Evolutionary conservation across 345 rosid species (phyloP).

Genomic region (Hypericum perforatum): DNA sequence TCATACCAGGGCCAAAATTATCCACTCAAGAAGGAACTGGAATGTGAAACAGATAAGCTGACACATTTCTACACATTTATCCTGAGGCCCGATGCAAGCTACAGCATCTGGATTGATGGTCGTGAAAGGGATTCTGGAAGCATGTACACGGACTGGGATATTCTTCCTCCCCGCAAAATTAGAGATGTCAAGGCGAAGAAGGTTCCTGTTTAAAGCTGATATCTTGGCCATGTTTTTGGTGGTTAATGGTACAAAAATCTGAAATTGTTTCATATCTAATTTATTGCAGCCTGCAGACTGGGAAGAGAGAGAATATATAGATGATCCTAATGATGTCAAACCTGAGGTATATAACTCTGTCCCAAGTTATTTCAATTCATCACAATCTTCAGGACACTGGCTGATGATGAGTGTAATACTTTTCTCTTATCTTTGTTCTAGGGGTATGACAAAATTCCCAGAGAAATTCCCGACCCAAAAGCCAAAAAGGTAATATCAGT

Average conservation of each 20-base stretch:
- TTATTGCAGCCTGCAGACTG: constrained; percentile 69
- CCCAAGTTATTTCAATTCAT: constrained; percentile 32
- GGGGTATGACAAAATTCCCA: constrained; percentile 37
- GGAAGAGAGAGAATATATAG: constrained; percentile 88
- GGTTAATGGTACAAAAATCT: too few species aligned
- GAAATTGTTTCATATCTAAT: too few species aligned
- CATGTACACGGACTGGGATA: constrained; percentile 92
- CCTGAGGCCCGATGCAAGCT: constrained; percentile 84
- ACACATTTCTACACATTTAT: constrained; percentile 92
- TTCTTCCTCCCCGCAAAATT: constrained; percentile 81
- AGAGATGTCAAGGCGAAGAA: constrained; percentile 66
- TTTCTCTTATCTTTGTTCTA: constrained; percentile 1
- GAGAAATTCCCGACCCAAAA: constrained; percentile 34
- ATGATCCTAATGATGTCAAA: constrained; percentile 68
- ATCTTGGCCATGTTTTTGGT: background rate
- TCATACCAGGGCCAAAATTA: constrained; percentile 96
- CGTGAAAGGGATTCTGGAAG: constrained; percentile 85
- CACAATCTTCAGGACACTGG: constrained; percentile 60
- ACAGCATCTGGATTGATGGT: constrained; percentile 71
- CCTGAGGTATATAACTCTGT: constrained; percentile 55
- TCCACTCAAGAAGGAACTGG: constrained; percentile 75
- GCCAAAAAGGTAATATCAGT: constrained; percentile 27
- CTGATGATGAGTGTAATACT: constrained; percentile 21
- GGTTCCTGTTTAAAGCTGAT: constrained; percentile 26
- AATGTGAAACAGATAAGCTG: constrained; percentile 89